Conservation (phyloP, 192 early-diverging fungal genomes). For the Linnemannia schmuckeri region DNA sequence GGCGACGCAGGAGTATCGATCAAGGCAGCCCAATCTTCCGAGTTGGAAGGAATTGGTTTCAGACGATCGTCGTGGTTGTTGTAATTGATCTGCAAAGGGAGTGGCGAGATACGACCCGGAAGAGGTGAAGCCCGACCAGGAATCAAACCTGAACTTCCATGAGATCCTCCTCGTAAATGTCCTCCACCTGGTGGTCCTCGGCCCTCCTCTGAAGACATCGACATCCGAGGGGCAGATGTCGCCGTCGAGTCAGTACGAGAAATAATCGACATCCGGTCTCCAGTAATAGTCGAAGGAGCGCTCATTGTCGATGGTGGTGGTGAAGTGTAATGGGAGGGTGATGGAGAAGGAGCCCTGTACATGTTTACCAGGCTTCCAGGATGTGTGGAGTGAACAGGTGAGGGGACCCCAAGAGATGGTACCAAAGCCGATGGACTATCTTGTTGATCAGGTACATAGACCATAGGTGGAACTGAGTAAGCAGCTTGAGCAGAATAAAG, state of each 20-base stretch:
- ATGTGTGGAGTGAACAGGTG: conserved; percentile 1
- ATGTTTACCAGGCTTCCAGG: not conserved
- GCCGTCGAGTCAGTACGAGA: not conserved
- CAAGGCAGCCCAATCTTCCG: conserved; percentile 43
- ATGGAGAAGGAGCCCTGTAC: not conserved
- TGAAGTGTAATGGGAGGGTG: not conserved
- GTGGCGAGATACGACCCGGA: conserved; percentile 20
- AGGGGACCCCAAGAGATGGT: conserved; percentile 22
- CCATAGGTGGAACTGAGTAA: not conserved
- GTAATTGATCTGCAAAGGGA: conserved; percentile 1
- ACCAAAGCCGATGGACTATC: conserved; percentile 28
- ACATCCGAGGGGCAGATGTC: conserved; percentile 1
- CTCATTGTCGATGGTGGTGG: not conserved
- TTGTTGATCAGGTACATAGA: not conserved
- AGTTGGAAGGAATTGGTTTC: conserved; percentile 29
- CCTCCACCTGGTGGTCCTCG: conserved; percentile 1
- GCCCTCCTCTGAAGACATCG: conserved; percentile 21
- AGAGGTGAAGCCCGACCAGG: not conserved
- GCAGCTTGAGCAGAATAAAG: not conserved
- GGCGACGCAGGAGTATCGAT: conserved; percentile 38
- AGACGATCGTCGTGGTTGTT: conserved; percentile 10
- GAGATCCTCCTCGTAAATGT: conserved; percentile 18
- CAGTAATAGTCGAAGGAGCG: not conserved
- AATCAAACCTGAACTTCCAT: not conserved
- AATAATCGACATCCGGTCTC: not conserved